Base-by-base conservation (phyloP, 345 rosid genomes). In the Limnanthes douglasii region DNA sequence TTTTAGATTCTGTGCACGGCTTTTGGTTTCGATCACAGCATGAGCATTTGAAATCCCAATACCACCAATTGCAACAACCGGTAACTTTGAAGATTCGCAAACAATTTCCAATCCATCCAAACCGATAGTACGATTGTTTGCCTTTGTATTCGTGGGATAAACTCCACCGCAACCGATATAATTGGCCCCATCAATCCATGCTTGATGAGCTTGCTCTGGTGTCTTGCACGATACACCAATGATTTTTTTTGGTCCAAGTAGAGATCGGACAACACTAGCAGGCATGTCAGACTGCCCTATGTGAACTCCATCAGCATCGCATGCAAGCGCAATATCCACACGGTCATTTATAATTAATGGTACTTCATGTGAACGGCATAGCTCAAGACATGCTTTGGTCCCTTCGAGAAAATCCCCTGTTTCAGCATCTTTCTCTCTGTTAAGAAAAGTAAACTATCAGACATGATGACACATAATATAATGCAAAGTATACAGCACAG, bases 121-220 rank as follows among this genome's bases (percentile, higher is more conserved):
- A 42, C 94, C 96, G 5, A 84, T 60, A 0, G 98, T 80, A 18
- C 35, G 48, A 27, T 77, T 80, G 56, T 84, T 84, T 4, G 52
- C 70, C 63, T 84, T 90, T 0, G 98, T 80, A 55, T 44, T 69
- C 2, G 92, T 90, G 4, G 86, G 75, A 34, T 54, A 80, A 25
- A 90, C 78, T 31, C 96, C 94, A 1, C 98, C 98, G 39, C 82
- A 72, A 8, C 98, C 98, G 8, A 90, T 72, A 70, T 90, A 90
- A 62, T 90, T 67, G 0, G 98, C 94, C 26, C 94, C 88, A 27
- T 80, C 85, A 22, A 48, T 36, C 94, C 94, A 84, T 21, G 94
- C 98, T 63, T 66, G 68, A 6, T 66, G 64, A 15, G 96, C 92
- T 52, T 84, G 94, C 45, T 70, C 83, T 1, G 50, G 66, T 19